Conservation (phyloP, 2,329 filamentous ascomycete species). For the Tolypocladium ovalisporum region DNA sequence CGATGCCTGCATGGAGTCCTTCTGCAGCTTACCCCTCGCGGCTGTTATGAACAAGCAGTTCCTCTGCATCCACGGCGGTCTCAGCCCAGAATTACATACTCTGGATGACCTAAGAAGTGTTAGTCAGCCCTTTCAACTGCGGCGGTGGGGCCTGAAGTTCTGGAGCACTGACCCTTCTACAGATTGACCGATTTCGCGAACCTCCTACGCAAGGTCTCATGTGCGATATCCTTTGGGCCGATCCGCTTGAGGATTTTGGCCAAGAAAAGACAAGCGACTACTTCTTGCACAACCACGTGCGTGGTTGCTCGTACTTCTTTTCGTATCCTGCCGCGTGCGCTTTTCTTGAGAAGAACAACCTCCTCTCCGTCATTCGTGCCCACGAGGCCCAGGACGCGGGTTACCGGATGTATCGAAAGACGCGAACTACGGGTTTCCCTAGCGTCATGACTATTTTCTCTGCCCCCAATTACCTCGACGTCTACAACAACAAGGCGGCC, state of each 20-base stretch:
- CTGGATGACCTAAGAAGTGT: conserved; percentile 87
- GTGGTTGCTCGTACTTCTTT: conserved; percentile 98
- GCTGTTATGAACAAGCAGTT: conserved; percentile 99
- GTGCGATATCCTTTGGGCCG: conserved; percentile 99
- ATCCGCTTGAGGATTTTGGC: conserved; percentile 94
- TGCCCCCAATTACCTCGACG: conserved; percentile 94
- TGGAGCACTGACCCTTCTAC: not conserved
- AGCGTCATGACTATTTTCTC: conserved; percentile 99
- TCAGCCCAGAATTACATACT: conserved; percentile 92
- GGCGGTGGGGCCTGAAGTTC: not conserved
- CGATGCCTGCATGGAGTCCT: conserved; percentile 96
- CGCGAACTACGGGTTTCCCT: conserved; percentile 91
- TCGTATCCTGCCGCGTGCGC: conserved; percentile 94
- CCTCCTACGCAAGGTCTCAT: conserved; percentile 95
- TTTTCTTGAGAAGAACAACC: conserved; percentile 97
- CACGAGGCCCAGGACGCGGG: conserved; percentile 98
- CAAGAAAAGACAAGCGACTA: conserved; percentile 98
- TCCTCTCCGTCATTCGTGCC: conserved; percentile 91
- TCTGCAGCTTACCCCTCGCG: conserved; percentile 85
- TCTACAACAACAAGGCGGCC: conserved; percentile 99
- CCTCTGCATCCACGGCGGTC: conserved; percentile 90
- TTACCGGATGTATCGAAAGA: conserved; percentile 99
- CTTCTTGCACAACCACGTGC: conserved; percentile 96
- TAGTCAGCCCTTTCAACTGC: too few relatives aligned
- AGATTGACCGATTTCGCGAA: conserved; percentile 97